Evolutionary conservation across 345 rosid genomes (phyloP), one percentile per base, ranked within the genome.

Genomic region (Balakata baccata): DNA sequence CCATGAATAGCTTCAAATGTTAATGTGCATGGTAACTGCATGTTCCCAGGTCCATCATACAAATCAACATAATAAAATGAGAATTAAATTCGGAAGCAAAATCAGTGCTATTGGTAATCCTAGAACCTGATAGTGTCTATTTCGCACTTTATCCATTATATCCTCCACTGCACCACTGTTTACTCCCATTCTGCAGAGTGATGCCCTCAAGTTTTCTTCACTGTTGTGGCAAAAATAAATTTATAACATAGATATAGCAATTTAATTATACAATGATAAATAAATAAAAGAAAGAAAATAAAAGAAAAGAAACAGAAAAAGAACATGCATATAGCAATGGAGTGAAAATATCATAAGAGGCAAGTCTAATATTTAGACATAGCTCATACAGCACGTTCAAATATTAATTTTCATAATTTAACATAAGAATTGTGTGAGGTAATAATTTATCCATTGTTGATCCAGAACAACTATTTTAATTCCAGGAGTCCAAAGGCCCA

Each of bases 11-110:
- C 91, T 82, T 92, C 99, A 74, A 91, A 95, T 2, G 92, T 89
- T 71, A 92, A 76, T 25, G 99, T 95, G 85, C 98, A 95, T 11
- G 97, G 97, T 77, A 95, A 82, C 99, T 94, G 88, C 71, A 74
- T 41, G 74, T 79, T 65, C 76, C 43, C 17, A 47, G 8, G 62
- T 71, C 22, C 34, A 66, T 64, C 71, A 49, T 38, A 46, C 23
- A 54, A 69, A 49, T 58, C 41, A 13, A 46, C 3, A 38, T 54
- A 23, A 18, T 47, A 53, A 23, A 73, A 12, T 12, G 22, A 29
- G 20, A 8, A 5, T 56, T 57, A 38, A 23, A 74, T 14, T 39
- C 18, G 63, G 69, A 22, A 58, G 69, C 51, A 77, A 58, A 70
- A 62, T 37, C 38, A 53, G 68, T 64, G 66, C 59, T 29, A 57